Evolutionary conservation across 108 stramenopile genomes (phyloP).

Genomic region (Skeletonema costatum): DNA sequence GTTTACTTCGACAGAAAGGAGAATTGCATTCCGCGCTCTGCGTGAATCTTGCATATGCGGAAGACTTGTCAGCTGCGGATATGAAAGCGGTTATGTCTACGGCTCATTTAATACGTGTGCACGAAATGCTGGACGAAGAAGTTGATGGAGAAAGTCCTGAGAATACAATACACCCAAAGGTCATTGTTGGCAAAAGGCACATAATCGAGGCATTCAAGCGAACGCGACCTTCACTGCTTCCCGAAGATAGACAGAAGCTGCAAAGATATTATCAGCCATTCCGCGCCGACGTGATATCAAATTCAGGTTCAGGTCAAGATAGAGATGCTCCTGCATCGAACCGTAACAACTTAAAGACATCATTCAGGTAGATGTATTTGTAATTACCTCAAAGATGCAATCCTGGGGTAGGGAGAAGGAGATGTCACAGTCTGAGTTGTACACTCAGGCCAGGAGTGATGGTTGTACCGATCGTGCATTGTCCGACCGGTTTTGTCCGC

Average conservation of each 20-base stretch:
- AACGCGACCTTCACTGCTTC: constrained; percentile 40
- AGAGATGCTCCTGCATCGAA: background rate
- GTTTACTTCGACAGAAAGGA: constrained; percentile 12
- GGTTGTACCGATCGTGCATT: too few relatives aligned
- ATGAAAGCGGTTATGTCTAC: constrained; percentile 78
- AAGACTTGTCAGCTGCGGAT: constrained; percentile 76
- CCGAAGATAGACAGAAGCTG: constrained; percentile 16
- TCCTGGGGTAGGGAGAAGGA: too few relatives aligned
- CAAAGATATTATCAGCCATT: constrained; percentile 28
- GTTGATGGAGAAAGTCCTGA: background rate
- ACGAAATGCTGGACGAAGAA: constrained; percentile 38
- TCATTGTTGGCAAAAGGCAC: constrained; percentile 25
- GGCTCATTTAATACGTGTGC: constrained; percentile 78
- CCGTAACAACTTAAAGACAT: constrained; percentile 17
- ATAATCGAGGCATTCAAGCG: constrained; percentile 36
- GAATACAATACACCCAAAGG: background rate
- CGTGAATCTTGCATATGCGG: constrained; percentile 20
- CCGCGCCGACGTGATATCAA: background rate
- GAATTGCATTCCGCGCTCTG: constrained; percentile 25
- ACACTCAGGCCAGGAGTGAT: too few relatives aligned
- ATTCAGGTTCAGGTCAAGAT: background rate
- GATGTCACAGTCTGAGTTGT: too few relatives aligned
- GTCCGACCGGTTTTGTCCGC: too few relatives aligned
- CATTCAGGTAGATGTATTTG: constrained; percentile 6
- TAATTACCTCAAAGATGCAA: background rate